Evolutionary conservation across 768 basidiomycete species (phyloP).

Genomic region (Auricularia cornea): DNA sequence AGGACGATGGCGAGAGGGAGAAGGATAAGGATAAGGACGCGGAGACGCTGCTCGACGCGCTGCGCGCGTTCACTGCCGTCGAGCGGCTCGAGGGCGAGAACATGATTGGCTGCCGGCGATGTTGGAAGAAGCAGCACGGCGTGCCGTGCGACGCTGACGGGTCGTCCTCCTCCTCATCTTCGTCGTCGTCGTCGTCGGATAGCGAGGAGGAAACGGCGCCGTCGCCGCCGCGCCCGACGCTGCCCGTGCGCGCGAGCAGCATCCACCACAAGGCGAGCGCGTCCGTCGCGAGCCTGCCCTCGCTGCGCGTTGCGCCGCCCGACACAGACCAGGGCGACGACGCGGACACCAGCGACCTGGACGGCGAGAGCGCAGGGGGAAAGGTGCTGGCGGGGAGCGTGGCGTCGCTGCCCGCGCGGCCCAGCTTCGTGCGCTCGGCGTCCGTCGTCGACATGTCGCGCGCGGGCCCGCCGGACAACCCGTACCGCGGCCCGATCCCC

Average conservation of each 20-base stretch:
- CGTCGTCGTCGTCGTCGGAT: constrained; percentile 2
- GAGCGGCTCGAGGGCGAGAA: constrained; percentile 92
- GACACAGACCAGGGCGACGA: neutral
- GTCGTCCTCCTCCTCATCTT: neutral
- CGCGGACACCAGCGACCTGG: neutral
- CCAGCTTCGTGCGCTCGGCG: neutral
- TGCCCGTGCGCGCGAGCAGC: neutral
- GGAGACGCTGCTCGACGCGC: constrained; percentile 53
- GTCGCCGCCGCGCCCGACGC: neutral
- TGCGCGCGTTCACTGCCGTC: constrained; percentile 85
- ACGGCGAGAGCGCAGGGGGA: neutral
- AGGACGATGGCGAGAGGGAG: too few species aligned
- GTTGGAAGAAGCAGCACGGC: constrained; percentile 60
- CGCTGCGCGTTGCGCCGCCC: neutral
- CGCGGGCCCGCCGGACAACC: neutral
- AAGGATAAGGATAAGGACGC: constrained; percentile 47
- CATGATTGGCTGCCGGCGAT: constrained; percentile 84
- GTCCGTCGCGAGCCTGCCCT: neutral
- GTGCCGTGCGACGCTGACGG: neutral
- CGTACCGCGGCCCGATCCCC: neutral
- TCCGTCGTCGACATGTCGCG: neutral
- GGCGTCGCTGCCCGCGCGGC: neutral
- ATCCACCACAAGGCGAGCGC: constrained; percentile 2
- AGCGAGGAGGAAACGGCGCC: constrained; percentile 1
- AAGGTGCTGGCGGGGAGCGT: neutral